Percentiles rank a stretch among this genome's conserved stretches.
These are phyloP conservation scores for Pelargonium nanum DNA, from an alignment of 345 rosid genomes.

Conservation along the genomic window DNA sequence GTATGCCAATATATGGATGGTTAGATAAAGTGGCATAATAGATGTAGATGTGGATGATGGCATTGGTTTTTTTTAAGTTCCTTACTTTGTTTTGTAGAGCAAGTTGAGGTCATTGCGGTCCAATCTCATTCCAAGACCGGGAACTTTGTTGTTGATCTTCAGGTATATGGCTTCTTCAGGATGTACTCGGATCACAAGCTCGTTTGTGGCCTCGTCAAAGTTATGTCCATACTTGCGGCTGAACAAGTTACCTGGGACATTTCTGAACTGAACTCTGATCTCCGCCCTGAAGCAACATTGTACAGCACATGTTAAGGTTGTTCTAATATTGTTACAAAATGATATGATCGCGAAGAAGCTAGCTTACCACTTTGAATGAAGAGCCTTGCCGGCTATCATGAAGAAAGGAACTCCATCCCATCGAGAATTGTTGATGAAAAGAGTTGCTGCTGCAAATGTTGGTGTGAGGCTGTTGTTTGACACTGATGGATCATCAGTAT, in stretches of 20 bases:
- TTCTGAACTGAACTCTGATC: slow-evolving; percentile 44
- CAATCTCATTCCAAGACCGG: slow-evolving; percentile 42
- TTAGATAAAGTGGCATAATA: not conserved
- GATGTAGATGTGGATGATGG: not conserved
- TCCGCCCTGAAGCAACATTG: slow-evolving; percentile 29
- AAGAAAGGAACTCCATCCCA: slow-evolving; percentile 60
- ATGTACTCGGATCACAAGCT: slow-evolving; percentile 42
- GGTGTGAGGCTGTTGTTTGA: slow-evolving; percentile 32
- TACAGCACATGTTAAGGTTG: not conserved
- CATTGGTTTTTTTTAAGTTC: not conserved
- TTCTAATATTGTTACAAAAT: not conserved
- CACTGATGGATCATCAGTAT: slow-evolving; percentile 34
- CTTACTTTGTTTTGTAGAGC: slow-evolving; percentile 33
- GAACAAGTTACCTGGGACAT: slow-evolving; percentile 44
- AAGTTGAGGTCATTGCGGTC: slow-evolving; percentile 40
- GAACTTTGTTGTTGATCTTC: slow-evolving; percentile 47
- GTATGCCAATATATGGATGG: not conserved
- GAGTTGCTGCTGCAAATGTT: slow-evolving; percentile 44
- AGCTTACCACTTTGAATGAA: slow-evolving; percentile 31
- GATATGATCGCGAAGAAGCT: not conserved
- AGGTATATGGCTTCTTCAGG: slow-evolving; percentile 49
- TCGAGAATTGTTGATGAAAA: slow-evolving; percentile 34
- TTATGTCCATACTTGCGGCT: slow-evolving; percentile 28
- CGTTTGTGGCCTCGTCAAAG: slow-evolving; percentile 32
- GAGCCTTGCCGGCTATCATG: slow-evolving; percentile 44